Evolutionary conservation across 495 filamentous ascomycete species (phyloP), one percentile per base, ranked within the genome.

Genomic region (Aspergillus wentii): DNA sequence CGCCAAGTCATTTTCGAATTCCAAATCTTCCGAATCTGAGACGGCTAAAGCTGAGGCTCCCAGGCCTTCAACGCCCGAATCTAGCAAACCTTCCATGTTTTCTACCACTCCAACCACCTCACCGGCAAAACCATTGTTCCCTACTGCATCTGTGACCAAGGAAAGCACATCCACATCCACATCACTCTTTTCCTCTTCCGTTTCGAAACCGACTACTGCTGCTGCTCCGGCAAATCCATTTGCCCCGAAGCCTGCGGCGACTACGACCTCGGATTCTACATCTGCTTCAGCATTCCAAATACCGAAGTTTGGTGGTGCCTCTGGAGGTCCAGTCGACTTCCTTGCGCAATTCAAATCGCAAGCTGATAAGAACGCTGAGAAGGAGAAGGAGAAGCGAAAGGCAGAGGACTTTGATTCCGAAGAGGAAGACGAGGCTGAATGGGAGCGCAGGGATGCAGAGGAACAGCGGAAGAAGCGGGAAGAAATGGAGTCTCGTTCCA

Each of bases 381-480:
- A 70, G 25, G 62, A 63, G 31, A 72, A 73, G 41, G 56, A 51
- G 11, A 74, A 74, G 50, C 72, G 72, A 32, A 79, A 72, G 48
- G 69, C 61, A 1, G 74, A 74, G 33, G 75, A 80, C 1, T 71
- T 66, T 35, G 75, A 78, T 41, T 75, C 69, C 0, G 75, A 76
- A 10, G 72, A 75, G 18, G 72, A 74, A 13, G 63, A 72, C 23
- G 67, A 72, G 32, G 66, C 44, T n/a, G 69, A 72, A 23, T 72
- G 68, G 65, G 65, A 69, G 35, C 59, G 64, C 25, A 46, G 57
- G 39, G 57, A 75, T 44, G 64, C 64, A 5, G 67, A 74, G 41
- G 48, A 62, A 17, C 72, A 74, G 40, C 59, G 56, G 13, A 52
- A 59, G 35, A 74, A 74, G 45, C 61, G 52, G 8, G 54, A 64